Percentiles rank a stretch among this genome's conserved stretches.
Conservation (phyloP, 129 eudicot species). For the Pulicaria dysenterica region DNA sequence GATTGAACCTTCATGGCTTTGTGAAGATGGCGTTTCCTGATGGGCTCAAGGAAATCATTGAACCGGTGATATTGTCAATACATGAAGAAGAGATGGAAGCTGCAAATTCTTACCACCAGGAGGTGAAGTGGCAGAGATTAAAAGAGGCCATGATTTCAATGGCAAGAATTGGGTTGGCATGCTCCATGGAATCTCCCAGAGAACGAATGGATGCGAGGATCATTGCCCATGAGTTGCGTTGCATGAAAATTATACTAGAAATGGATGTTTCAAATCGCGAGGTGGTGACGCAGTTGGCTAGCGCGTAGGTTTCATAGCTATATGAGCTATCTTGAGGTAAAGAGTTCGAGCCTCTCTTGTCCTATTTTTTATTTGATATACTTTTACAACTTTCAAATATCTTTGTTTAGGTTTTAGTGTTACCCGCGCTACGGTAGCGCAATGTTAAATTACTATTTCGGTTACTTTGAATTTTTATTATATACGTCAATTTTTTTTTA, state of each 20-base stretch:
- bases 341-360: slow-evolving; percentile 99
- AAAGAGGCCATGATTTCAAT: slow-evolving; percentile 19
- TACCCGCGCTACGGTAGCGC: too few species aligned
- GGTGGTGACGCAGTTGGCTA: slow-evolving; percentile 99
- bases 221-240: slow-evolving; percentile 22
- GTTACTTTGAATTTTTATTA: too few species aligned
- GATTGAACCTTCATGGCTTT: slow-evolving; percentile 37
- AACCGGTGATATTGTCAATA: slow-evolving; percentile 14
- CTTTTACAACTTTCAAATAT: neutral
- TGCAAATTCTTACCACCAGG: neutral
- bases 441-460: too few species aligned
- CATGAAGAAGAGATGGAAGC: slow-evolving; percentile 3
- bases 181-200: slow-evolving; percentile 37
- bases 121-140: slow-evolving; percentile 12
- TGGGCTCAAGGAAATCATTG: slow-evolving; percentile 32
- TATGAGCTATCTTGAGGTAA: slow-evolving; percentile 86
- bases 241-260: neutral
- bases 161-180: slow-evolving; percentile 35
- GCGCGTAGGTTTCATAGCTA: slow-evolving; percentile 99
- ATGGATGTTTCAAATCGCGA: neutral
- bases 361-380: slow-evolving; percentile 47
- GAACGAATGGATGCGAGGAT: slow-evolving; percentile 30
- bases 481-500: too few species aligned
- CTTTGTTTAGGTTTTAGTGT: too few species aligned
- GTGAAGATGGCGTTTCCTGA: slow-evolving; percentile 38